Conservation (phyloP, 139 green algal genomes). For the Chlorella ohadii region DNA sequence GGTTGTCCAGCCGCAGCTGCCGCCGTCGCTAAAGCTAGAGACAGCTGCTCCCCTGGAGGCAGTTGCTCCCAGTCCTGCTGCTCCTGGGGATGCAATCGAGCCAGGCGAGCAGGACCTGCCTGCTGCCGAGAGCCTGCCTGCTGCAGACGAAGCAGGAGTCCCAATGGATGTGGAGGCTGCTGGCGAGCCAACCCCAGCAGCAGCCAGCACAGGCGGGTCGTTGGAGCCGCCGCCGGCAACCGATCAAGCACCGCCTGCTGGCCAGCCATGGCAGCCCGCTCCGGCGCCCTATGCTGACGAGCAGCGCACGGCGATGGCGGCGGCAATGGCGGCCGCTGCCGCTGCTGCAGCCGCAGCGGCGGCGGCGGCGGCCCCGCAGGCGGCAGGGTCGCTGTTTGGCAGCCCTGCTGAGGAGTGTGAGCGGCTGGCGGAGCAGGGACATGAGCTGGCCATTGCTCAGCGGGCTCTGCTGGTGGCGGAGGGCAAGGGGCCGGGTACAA, state of each 20-base stretch:
- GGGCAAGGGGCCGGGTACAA: conserved; percentile 12
- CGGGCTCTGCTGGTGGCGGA: conserved; percentile 27
- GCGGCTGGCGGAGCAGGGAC: conserved; percentile 28
- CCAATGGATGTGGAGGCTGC: too few species aligned
- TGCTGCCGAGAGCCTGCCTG: too few species aligned
- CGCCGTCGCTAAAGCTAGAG: neutral
- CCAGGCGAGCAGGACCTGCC: too few species aligned
- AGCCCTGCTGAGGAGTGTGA: conserved; percentile 28
- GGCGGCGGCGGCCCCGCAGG: neutral
- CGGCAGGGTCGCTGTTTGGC: neutral
- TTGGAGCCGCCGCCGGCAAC: too few species aligned
- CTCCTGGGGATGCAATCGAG: too few species aligned
- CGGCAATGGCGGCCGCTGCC: neutral
- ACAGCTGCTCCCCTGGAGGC: too few species aligned
- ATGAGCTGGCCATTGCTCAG: conserved; percentile 32
- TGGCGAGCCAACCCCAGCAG: too few species aligned
- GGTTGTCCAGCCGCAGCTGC: neutral
- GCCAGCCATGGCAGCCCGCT: neutral
- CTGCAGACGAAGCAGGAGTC: too few species aligned
- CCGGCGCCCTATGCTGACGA: neutral
- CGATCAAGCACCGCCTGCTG: neutral
- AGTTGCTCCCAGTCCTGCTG: too few species aligned
- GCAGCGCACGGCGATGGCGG: neutral
- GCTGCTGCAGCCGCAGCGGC: neutral
- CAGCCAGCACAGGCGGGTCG: too few species aligned